phyloP scores from a whole-genome alignment of 257 asterid species.

The Coffea canephora region DNA sequence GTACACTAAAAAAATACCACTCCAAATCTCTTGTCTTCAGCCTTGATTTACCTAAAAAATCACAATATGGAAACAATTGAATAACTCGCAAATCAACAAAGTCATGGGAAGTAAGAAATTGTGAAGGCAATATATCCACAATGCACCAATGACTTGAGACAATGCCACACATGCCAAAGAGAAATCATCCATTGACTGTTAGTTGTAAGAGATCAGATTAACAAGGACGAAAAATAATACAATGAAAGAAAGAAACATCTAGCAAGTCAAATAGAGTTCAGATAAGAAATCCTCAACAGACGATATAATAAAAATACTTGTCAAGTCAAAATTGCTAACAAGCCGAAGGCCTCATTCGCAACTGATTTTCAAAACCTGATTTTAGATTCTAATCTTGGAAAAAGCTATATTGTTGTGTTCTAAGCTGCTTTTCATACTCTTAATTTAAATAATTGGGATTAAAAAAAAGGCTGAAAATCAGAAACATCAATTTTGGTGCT shows the following conservation, averaged over 20 bases:
- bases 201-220: not conserved
- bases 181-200: not conserved
- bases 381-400: no score
- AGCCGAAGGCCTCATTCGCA: not conserved
- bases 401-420: no score
- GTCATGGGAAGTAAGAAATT: not conserved
- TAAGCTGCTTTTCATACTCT: no score
- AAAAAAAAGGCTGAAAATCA: no score
- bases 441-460: no score
- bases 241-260: not conserved
- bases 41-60: slow-evolving; percentile 56
- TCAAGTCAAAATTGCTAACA: not conserved
- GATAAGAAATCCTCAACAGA: not conserved
- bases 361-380: no score
- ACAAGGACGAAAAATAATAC: not conserved
- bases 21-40: slow-evolving; percentile 79
- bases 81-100: not conserved
- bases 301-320: not conserved
- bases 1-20: slow-evolving; percentile 89
- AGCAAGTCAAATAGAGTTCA: not conserved
- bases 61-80: not conserved
- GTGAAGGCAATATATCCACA: no score
- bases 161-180: not conserved
- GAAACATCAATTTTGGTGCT: no score
- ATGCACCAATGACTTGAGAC: no score